phyloP scores from a whole-genome alignment of 768 basidiomycete species.

The Tephrocybe sp. region DNA sequence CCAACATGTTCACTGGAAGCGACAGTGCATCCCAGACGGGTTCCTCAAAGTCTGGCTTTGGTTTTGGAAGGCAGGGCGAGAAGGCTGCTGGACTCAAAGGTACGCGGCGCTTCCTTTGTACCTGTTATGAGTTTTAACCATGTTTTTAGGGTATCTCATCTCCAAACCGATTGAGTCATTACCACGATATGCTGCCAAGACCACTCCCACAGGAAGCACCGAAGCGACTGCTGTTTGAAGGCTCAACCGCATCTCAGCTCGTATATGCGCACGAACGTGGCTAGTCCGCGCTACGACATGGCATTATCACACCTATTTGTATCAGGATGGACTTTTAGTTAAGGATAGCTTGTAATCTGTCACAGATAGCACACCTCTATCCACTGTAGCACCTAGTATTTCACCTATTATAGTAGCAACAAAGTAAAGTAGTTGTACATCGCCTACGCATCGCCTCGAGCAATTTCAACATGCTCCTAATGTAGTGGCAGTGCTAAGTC shows the following conservation, averaged over 20 bases:
- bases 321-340: too few relatives aligned
- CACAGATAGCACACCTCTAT: not conserved
- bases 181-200: slow-evolving; percentile 53
- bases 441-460: not conserved
- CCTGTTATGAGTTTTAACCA: not conserved
- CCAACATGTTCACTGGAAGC: slow-evolving; percentile 27
- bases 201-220: slow-evolving; percentile 18
- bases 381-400: slow-evolving; percentile 12
- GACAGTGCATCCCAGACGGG: slow-evolving; percentile 13
- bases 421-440: not conserved
- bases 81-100: slow-evolving; percentile 68
- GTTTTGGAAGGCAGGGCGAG: slow-evolving; percentile 82
- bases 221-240: slow-evolving; percentile 6
- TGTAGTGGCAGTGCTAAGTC: not conserved
- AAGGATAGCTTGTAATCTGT: not conserved
- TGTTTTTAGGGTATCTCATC: slow-evolving; percentile 48
- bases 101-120: slow-evolving; percentile 13
- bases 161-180: slow-evolving; percentile 62
- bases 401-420: slow-evolving; percentile 1
- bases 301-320: not conserved
- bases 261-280: not conserved
- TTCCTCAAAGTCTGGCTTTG: slow-evolving; percentile 51
- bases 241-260: not conserved
- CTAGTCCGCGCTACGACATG: not conserved
- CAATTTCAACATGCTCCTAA: too few relatives aligned